Evolutionary conservation across 1,284 basidiomycete genomes (phyloP).

Genomic region (Cryptococcus deneoformans): DNA sequence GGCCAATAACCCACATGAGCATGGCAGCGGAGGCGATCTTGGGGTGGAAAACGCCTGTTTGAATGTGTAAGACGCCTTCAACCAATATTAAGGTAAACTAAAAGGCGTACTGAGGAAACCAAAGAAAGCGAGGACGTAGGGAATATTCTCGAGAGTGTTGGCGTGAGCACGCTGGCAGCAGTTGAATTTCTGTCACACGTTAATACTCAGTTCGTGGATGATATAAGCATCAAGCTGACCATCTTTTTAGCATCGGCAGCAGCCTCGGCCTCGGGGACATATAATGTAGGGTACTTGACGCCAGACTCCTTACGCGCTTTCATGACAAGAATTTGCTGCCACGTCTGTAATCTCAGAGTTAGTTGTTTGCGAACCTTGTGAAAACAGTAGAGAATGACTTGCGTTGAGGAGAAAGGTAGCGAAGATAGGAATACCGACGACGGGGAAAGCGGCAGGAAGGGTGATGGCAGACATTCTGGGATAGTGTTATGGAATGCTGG

Average conservation of each 20-base stretch:
- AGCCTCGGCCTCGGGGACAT: constrained; percentile 39
- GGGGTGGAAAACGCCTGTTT: constrained; percentile 37
- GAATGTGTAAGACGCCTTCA: neutral
- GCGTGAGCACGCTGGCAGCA: constrained; percentile 40
- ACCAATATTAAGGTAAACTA: constrained; percentile 5
- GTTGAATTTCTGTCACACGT: constrained; percentile 29
- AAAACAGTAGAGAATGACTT: constrained; percentile 6
- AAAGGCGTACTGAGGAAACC: constrained; percentile 24
- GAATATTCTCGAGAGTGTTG: constrained; percentile 43
- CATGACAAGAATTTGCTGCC: constrained; percentile 25
- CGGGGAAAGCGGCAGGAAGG: constrained; percentile 34
- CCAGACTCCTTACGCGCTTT: constrained; percentile 26
- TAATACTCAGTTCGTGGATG: neutral
- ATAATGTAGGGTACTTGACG: constrained; percentile 39
- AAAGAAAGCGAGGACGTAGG: constrained; percentile 25
- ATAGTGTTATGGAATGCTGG: too few relatives aligned
- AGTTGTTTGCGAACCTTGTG: constrained; percentile 2
- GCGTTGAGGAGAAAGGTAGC: constrained; percentile 29
- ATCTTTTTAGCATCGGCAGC: constrained; percentile 36
- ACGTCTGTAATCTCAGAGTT: constrained; percentile 19
- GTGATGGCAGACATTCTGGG: constrained; percentile 5
- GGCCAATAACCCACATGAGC: constrained; percentile 25
- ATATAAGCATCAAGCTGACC: constrained; percentile 12
- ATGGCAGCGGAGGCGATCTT: constrained; percentile 22
- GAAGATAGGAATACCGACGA: constrained; percentile 36